Conservation (phyloP, 805 yeast genomes). For the Pichia paraexigua region DNA sequence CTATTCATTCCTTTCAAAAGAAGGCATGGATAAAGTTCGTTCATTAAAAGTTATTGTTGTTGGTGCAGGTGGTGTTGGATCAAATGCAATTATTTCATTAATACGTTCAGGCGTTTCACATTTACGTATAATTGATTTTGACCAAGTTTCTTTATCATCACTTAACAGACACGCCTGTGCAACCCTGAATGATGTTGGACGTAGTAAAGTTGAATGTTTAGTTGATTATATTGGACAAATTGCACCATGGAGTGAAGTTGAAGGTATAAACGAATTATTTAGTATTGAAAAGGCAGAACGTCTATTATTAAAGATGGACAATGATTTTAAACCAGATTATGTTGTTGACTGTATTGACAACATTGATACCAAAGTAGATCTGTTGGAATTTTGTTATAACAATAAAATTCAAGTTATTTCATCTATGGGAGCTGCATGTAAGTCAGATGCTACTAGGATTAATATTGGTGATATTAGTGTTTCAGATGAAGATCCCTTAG, state of each 20-base stretch:
- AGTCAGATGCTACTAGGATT: slow-evolving; percentile 89
- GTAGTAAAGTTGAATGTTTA: slow-evolving; percentile 78
- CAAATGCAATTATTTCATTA: slow-evolving; percentile 89
- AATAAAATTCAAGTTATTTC: slow-evolving; percentile 63
- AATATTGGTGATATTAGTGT: slow-evolving; percentile 81
- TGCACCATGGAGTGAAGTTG: slow-evolving; percentile 93
- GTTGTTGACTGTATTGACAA: slow-evolving; percentile 95
- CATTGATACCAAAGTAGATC: slow-evolving; percentile 92
- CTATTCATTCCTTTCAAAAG: slow-evolving; percentile 83
- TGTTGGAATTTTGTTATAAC: slow-evolving; percentile 63
- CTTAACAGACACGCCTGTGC: slow-evolving; percentile 95
- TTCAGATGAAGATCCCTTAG: slow-evolving; percentile 91
- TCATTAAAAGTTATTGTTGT: slow-evolving; percentile 65
- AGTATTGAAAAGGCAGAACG: slow-evolving; percentile 55
- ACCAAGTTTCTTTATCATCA: slow-evolving; percentile 89
- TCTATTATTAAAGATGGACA: slow-evolving; percentile 34
- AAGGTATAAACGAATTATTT: slow-evolving; percentile 74
- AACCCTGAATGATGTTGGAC: slow-evolving; percentile 84
- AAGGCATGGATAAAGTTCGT: slow-evolving; percentile 70
- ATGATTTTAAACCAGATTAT: slow-evolving; percentile 53
- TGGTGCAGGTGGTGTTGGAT: slow-evolving; percentile 99
- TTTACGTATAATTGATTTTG: slow-evolving; percentile 82
- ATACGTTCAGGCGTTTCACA: slow-evolving; percentile 84
- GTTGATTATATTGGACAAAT: slow-evolving; percentile 57
- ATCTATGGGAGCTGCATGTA: slow-evolving; percentile 97